These are phyloP conservation scores for Alternaria solani DNA, from an alignment of 2,329 filamentous ascomycete species.

Conservation along the genomic window DNA sequence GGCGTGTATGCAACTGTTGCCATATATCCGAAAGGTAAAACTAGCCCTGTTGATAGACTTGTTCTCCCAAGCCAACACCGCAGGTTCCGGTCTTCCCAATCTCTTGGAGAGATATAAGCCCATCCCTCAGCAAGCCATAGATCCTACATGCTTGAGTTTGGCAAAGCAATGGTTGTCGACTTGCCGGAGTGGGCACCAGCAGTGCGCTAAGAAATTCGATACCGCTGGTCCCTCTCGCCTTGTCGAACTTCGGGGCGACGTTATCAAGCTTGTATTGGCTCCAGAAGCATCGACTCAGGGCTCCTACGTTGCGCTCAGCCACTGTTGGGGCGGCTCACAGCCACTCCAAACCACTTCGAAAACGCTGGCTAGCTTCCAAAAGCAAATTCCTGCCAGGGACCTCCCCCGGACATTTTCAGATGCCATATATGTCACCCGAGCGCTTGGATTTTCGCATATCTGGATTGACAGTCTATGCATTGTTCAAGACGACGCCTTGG, in stretches of 20 bases:
- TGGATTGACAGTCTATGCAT: slow-evolving; percentile 32
- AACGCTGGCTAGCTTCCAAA: background rate
- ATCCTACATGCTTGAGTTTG: background rate
- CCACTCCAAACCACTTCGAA: background rate
- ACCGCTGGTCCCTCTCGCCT: background rate
- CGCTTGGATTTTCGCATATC: slow-evolving; percentile 7
- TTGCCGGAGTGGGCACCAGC: background rate
- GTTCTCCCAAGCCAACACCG: background rate
- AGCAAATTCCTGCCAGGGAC: background rate
- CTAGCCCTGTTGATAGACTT: background rate
- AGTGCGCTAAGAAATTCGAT: background rate
- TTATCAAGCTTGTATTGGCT: background rate
- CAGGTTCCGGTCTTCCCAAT: background rate
- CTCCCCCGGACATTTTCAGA: background rate
- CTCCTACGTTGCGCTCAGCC: background rate
- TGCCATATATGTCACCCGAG: background rate
- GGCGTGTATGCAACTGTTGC: background rate
- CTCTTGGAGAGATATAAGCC: background rate
- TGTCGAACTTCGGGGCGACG: background rate
- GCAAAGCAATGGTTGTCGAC: background rate
- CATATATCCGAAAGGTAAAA: background rate
- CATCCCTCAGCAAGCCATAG: background rate
- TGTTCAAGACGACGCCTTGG: slow-evolving; percentile 14
- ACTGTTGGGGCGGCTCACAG: background rate
- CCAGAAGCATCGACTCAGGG: background rate